Percentiles rank a stretch among this genome's conserved stretches.
Evolutionary conservation across 768 basidiomycete species (phyloP).

Genomic region (Xerocomellus amylosporus): DNA sequence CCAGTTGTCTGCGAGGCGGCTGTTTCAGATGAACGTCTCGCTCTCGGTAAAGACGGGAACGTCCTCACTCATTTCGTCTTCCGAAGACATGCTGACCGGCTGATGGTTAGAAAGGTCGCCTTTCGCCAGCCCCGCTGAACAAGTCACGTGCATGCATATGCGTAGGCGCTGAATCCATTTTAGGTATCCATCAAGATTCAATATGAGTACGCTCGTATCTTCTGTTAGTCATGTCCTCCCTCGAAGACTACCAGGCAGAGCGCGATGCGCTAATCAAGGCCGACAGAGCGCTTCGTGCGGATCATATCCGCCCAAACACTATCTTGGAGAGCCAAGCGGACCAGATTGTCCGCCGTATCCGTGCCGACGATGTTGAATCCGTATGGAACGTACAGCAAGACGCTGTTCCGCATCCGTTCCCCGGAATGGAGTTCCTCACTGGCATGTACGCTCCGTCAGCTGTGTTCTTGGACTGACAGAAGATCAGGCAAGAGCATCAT

Average conservation of each 20-base stretch:
- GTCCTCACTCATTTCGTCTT: constrained; percentile 32
- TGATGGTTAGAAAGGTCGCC: neutral
- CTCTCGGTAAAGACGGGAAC: neutral
- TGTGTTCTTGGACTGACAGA: neutral
- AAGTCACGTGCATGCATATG: constrained; percentile 9
- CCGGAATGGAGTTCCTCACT: constrained; percentile 77
- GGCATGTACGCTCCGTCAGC: constrained; percentile 37
- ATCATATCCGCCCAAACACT: constrained; percentile 35
- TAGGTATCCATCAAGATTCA: no score
- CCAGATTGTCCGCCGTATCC: constrained; percentile 50
- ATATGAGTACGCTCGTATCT: no score
- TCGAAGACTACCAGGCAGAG: constrained; percentile 23
- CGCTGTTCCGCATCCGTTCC: constrained; percentile 59
- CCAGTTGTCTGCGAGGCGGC: constrained; percentile 24
- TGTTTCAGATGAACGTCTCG: constrained; percentile 26
- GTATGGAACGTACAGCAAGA: constrained; percentile 60
- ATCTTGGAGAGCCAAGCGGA: constrained; percentile 54
- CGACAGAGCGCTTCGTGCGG: constrained; percentile 54
- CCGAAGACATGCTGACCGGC: constrained; percentile 28
- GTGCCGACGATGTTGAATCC: constrained; percentile 48
- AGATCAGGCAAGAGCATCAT: constrained; percentile 53
- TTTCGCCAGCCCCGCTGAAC: neutral
- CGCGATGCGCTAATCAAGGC: constrained; percentile 31
- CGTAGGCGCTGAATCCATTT: no score
- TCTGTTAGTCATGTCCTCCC: neutral